Conservation (phyloP, 495 filamentous ascomycete genomes). For the Penicillium steckii region DNA sequence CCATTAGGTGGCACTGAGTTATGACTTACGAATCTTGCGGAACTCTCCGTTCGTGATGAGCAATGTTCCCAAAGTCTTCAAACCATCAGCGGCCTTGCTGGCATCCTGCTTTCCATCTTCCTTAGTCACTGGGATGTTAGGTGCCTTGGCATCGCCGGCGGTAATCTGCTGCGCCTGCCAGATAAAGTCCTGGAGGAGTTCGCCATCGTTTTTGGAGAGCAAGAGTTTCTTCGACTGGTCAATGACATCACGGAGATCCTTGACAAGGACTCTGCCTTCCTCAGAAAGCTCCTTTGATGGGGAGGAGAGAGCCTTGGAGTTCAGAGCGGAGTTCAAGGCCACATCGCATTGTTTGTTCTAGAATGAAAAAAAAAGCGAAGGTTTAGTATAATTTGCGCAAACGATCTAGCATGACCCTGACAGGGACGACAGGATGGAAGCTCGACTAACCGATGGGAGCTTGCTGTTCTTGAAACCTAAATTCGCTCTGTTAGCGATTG, state of each 20-base stretch:
- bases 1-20: background rate
- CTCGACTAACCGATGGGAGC: slow-evolving; percentile 74
- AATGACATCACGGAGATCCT: slow-evolving; percentile 78
- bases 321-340: slow-evolving; percentile 80
- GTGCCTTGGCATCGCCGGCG: slow-evolving; percentile 55
- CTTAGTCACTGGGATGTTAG: slow-evolving; percentile 68
- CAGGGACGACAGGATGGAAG: background rate
- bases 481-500: slow-evolving; percentile 18
- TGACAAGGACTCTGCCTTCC: slow-evolving; percentile 75
- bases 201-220: slow-evolving; percentile 93
- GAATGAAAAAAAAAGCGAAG: background rate
- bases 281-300: slow-evolving; percentile 78
- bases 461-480: slow-evolving; percentile 86
- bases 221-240: slow-evolving; percentile 84
- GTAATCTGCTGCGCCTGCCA: slow-evolving; percentile 80
- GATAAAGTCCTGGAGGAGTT: slow-evolving; percentile 94
- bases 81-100: slow-evolving; percentile 75
- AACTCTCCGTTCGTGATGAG: slow-evolving; percentile 97
- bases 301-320: slow-evolving; percentile 59
- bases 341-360: slow-evolving; percentile 94
- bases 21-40: slow-evolving; percentile 78
- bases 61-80: slow-evolving; percentile 84
- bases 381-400: slow-evolving; percentile 7
- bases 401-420: background rate
- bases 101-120: slow-evolving; percentile 77